These are phyloP conservation scores for Gloeophyllum trabeum DNA, from an alignment of 768 basidiomycete genomes.

Conservation along the genomic window DNA sequence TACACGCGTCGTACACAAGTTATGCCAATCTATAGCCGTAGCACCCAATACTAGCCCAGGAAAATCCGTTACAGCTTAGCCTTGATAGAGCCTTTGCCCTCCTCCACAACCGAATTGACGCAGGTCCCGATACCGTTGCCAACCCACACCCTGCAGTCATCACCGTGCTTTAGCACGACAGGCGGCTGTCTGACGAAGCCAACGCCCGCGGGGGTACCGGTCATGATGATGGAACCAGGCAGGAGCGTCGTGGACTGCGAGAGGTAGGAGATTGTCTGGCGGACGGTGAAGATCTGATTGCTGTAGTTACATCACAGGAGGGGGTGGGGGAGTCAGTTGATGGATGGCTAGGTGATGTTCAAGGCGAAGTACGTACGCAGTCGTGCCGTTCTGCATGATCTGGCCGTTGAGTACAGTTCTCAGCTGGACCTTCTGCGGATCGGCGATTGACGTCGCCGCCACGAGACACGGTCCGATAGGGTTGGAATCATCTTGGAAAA, in stretches of 20 bases:
- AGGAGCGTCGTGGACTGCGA: conserved; percentile 79
- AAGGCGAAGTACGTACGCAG: conserved; percentile 39
- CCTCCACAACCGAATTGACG: conserved; percentile 70
- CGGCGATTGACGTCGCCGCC: conserved; percentile 44
- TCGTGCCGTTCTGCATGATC: conserved; percentile 64
- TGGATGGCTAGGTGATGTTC: neutral
- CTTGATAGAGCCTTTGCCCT: conserved; percentile 21
- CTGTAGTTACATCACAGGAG: conserved; percentile 23
- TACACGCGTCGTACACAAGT: too few relatives aligned
- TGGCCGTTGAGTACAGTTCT: conserved; percentile 57
- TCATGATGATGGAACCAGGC: conserved; percentile 75
- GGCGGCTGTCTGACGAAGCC: conserved; percentile 69
- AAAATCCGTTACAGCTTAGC: conserved; percentile 42
- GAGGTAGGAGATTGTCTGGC: conserved; percentile 68
- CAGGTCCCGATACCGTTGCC: conserved; percentile 71
- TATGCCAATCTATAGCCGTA: too few relatives aligned
- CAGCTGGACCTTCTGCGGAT: conserved; percentile 56
- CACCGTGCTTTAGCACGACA: conserved; percentile 61
- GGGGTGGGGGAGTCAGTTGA: neutral
- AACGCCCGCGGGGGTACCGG: conserved; percentile 74
- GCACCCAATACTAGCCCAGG: too few relatives aligned
- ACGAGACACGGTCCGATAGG: conserved; percentile 81
- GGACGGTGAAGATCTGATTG: conserved; percentile 72
- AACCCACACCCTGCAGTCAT: conserved; percentile 57
- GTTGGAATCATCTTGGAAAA: conserved; percentile 42